Conservation (phyloP, 768 basidiomycete genomes). For the Boletellus emodensis region DNA sequence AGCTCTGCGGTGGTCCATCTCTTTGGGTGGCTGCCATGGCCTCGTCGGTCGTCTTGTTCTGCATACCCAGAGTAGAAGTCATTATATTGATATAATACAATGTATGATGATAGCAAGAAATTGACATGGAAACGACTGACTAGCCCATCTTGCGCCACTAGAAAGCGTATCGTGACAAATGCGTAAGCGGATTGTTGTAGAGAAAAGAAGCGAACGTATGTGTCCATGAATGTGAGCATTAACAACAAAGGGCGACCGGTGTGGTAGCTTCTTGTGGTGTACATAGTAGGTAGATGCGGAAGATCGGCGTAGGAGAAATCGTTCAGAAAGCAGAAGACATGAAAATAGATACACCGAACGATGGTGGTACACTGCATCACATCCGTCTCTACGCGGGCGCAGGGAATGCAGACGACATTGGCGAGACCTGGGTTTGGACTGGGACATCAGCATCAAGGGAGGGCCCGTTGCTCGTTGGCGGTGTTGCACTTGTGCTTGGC, state of each 20-base stretch:
- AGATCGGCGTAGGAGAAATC: conserved; percentile 16
- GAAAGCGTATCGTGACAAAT: conserved; percentile 10
- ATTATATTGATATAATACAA: conserved; percentile 26
- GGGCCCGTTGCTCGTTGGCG: conserved; percentile 25
- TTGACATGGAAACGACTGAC: conserved; percentile 15
- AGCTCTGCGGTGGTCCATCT: not conserved
- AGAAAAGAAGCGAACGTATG: conserved; percentile 10
- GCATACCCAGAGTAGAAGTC: not conserved
- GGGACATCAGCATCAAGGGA: conserved; percentile 38
- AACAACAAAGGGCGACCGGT: conserved; percentile 21
- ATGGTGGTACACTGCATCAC: conserved; percentile 15
- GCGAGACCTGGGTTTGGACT: conserved; percentile 55
- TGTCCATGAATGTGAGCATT: conserved; percentile 26
- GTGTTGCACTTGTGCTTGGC: conserved; percentile 45
- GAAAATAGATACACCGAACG: conserved; percentile 23
- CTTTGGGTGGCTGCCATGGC: no score
- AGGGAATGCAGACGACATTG: conserved; percentile 81
- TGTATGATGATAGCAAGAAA: conserved; percentile 16
- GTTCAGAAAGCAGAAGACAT: conserved; percentile 13
- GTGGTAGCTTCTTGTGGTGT: conserved; percentile 13
- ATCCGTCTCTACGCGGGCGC: conserved; percentile 30
- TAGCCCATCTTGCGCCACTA: conserved; percentile 9
- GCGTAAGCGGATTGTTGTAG: conserved; percentile 16
- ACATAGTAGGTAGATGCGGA: conserved; percentile 20
- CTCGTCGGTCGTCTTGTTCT: not conserved